phyloP scores from a whole-genome alignment of 768 basidiomycete genomes.

The Coprinellus aureogranulatus region DNA sequence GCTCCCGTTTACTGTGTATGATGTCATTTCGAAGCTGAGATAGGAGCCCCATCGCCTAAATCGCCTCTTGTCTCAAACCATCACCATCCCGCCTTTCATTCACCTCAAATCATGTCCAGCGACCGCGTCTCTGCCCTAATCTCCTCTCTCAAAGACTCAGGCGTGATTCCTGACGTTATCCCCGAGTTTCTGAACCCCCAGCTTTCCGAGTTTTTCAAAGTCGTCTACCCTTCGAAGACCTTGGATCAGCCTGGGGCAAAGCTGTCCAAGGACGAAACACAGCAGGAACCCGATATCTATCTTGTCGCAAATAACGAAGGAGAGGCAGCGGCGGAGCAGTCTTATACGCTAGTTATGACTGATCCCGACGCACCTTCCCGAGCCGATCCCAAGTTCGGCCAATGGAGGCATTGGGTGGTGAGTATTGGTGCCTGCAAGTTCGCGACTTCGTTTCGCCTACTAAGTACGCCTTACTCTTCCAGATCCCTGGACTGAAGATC shows the following conservation, averaged over 20 bases:
- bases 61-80: too few relatives aligned
- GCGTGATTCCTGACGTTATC: conserved; percentile 10
- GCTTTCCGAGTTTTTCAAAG: conserved; percentile 8
- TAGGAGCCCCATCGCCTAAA: too few relatives aligned
- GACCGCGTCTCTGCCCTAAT: neutral
- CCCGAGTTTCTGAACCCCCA: neutral
- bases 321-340: conserved; percentile 22
- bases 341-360: conserved; percentile 55
- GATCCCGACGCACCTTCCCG: conserved; percentile 61
- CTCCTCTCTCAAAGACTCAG: neutral
- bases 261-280: conserved; percentile 27
- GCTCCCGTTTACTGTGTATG: too few relatives aligned
- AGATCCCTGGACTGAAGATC: conserved; percentile 38
- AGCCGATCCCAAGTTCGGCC: conserved; percentile 43
- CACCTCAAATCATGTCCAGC: neutral
- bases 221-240: neutral
- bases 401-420: conserved; percentile 62
- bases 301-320: conserved; percentile 36
- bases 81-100: too few relatives aligned
- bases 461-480: neutral
- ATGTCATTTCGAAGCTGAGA: too few relatives aligned
- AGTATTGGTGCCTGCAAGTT: too few relatives aligned
- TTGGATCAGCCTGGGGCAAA: conserved; percentile 25
- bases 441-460: too few relatives aligned
- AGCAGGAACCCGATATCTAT: conserved; percentile 47